Conservation (phyloP, 2,329 filamentous ascomycete species). For the Fusarium palustre region DNA sequence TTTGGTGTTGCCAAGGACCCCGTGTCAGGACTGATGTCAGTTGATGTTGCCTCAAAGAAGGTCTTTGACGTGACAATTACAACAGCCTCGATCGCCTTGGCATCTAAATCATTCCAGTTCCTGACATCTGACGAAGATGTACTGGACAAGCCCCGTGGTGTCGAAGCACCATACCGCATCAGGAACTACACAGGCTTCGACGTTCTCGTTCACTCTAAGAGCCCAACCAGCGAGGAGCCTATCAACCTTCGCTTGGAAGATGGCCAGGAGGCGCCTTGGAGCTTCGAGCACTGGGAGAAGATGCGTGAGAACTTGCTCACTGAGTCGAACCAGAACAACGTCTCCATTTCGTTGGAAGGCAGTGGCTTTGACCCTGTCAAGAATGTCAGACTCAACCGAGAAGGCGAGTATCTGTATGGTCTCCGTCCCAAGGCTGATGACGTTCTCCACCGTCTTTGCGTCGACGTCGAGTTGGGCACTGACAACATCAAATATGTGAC, state of each 20-base stretch:
- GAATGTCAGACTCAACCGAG: constrained; percentile 90
- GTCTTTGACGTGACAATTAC: constrained; percentile 93
- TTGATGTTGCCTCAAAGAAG: constrained; percentile 90
- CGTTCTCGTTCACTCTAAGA: constrained; percentile 83
- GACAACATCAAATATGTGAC: constrained; percentile 99
- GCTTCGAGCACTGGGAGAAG: constrained; percentile 95
- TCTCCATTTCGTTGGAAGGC: constrained; percentile 86
- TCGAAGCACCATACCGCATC: constrained; percentile 92
- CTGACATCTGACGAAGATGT: constrained; percentile 87
- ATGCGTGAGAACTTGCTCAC: constrained; percentile 93
- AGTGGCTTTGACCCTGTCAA: constrained; percentile 93
- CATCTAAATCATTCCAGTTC: constrained; percentile 93
- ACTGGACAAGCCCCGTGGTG: constrained; percentile 89
- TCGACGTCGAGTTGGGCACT: constrained; percentile 88
- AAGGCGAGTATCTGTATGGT: constrained; percentile 91
- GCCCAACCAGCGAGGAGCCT: constrained; percentile 71
- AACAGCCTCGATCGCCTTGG: constrained; percentile 90
- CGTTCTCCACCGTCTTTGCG: constrained; percentile 87
- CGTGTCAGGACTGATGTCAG: constrained; percentile 78
- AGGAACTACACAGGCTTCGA: constrained; percentile 97
- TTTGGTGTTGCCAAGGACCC: constrained; percentile 86
- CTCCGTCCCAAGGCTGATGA: constrained; percentile 88
- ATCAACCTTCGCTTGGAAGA: constrained; percentile 83
- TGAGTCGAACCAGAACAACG: constrained; percentile 81
- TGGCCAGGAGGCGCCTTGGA: constrained; percentile 92